A percentile compares a stretch with the other conserved stretches of the same genome.
phyloP scores from a whole-genome alignment of 768 basidiomycete species.

The Cytidiella melzeri region DNA sequence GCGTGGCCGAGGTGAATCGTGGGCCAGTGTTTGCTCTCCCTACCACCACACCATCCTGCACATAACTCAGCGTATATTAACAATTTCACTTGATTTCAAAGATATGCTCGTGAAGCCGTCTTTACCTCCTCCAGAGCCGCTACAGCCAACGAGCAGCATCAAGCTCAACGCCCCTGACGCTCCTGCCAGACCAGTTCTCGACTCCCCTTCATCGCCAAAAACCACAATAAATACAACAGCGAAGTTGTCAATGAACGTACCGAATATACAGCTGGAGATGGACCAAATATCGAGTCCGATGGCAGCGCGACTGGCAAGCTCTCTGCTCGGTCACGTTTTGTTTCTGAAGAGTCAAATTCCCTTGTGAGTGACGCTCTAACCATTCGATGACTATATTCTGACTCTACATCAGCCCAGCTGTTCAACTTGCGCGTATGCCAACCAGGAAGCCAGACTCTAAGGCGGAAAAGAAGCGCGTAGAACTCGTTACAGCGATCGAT shows the following conservation, averaged over 20 bases:
- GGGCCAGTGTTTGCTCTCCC: background rate
- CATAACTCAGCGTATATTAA: background rate
- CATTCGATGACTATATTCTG: background rate
- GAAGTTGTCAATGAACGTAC: slow-evolving; percentile 23
- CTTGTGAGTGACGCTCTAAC: slow-evolving; percentile 44
- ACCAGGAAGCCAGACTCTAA: slow-evolving; percentile 41
- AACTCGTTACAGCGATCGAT: slow-evolving; percentile 62
- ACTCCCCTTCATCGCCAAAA: background rate
- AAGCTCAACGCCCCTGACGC: background rate
- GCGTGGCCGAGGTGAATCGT: too few relatives aligned
- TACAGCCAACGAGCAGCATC: background rate
- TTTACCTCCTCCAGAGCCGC: background rate
- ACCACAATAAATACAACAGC: background rate
- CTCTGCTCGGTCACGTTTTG: slow-evolving; percentile 61
- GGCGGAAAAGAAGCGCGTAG: slow-evolving; percentile 51
- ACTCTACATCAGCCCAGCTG: slow-evolving; percentile 43
- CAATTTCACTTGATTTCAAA: background rate
- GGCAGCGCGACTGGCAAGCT: slow-evolving; percentile 58
- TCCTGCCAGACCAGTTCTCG: background rate
- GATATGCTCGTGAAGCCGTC: slow-evolving; percentile 1
- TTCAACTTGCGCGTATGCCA: slow-evolving; percentile 56
- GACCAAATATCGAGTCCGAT: slow-evolving; percentile 48
- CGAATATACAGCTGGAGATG: slow-evolving; percentile 40
- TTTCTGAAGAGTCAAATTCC: slow-evolving; percentile 78
- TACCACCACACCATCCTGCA: background rate